phyloP scores from a whole-genome alignment of 192 early-diverging fungal species.

The Pilobolus umbonatus region DNA sequence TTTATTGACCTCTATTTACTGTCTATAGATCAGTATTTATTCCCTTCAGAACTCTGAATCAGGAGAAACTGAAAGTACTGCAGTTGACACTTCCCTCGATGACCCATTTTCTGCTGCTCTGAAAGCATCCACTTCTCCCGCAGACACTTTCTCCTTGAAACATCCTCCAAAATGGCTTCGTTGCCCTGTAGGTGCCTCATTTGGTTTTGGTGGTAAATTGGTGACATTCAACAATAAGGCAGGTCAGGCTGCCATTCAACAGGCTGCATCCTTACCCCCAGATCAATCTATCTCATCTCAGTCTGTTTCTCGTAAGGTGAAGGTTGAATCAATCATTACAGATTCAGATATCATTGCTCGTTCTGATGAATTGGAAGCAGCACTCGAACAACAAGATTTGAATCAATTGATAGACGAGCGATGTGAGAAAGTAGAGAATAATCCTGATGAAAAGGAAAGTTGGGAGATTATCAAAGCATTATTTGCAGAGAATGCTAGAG shows the following conservation, averaged over 20 bases:
- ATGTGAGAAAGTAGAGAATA: conserved; percentile 27
- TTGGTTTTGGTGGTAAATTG: conserved; percentile 89
- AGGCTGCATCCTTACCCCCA: conserved; percentile 28
- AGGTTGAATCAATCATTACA: conserved; percentile 61
- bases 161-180: conserved; percentile 95
- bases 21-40: conserved; percentile 77
- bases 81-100: conserved; percentile 41
- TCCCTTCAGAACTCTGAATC: conserved; percentile 59
- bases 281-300: conserved; percentile 33
- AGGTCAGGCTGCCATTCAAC: conserved; percentile 29
- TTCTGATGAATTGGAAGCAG: conserved; percentile 67
- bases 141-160: conserved; percentile 62
- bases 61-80: conserved; percentile 19
- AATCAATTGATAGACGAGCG: conserved; percentile 40
- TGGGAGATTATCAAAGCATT: conserved; percentile 86
- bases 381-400: conserved; percentile 46
- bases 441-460: conserved; percentile 36
- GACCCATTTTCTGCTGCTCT: conserved; percentile 78
- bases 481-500: conserved; percentile 73
- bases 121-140: conserved; percentile 31
- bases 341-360: conserved; percentile 68
- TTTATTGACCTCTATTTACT: background rate
- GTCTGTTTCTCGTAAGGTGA: conserved; percentile 44
- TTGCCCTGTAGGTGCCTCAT: conserved; percentile 78
- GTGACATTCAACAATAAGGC: conserved; percentile 65